Conservation (phyloP, 2,329 filamentous ascomycete species). For the Fusarium mangiferae region DNA sequence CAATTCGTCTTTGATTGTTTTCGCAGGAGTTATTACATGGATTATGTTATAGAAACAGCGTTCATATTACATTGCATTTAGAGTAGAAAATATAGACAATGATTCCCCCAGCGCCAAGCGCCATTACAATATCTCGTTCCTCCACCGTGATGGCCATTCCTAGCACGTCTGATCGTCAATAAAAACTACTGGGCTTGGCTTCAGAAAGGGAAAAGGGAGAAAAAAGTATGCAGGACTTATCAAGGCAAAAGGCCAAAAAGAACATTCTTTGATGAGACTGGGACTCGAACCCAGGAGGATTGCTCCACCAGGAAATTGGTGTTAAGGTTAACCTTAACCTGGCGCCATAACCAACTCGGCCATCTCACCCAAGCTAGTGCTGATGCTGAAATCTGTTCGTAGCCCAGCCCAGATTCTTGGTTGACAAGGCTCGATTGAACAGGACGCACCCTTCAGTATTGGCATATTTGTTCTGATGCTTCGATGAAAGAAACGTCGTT, state of each 20-base stretch:
- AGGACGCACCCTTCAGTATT: accelerated
- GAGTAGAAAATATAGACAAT: background rate
- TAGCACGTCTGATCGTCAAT: accelerated
- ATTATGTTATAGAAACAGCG: background rate
- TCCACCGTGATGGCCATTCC: accelerated
- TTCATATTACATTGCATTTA: background rate
- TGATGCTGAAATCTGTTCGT: accelerated
- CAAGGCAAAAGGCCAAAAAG: background rate
- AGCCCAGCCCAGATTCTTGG: background rate
- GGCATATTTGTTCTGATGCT: accelerated
- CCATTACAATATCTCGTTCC: background rate
- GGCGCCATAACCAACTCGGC: conserved; percentile 34
- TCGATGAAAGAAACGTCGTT: background rate
- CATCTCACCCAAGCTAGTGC: conserved; percentile 27
- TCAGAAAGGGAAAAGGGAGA: background rate
- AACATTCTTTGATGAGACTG: conserved; percentile 18
- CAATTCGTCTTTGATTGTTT: background rate
- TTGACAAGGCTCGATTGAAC: accelerated
- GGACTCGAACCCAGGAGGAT: conserved; percentile 33
- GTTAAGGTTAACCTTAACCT: conserved; percentile 33
- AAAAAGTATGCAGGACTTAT: background rate
- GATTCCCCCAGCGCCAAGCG: background rate
- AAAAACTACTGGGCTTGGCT: accelerated
- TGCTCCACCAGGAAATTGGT: conserved; percentile 32
- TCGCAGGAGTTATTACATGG: background rate